Base-by-base conservation (phyloP, 2,329 filamentous ascomycete species). In the Nemania abortiva region DNA sequence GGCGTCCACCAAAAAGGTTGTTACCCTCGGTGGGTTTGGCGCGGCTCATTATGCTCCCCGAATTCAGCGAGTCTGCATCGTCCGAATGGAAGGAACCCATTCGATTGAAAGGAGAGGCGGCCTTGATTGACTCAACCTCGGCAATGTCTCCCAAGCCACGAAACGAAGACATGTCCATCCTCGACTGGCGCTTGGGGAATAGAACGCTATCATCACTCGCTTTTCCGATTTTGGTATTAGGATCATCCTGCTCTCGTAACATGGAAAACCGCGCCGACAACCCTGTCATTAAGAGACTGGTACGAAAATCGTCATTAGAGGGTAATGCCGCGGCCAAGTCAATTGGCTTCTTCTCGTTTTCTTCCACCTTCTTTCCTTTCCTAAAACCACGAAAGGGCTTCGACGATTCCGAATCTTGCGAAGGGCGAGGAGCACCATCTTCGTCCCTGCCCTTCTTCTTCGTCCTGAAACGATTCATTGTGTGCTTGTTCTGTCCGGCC, bases 251-350 rank as follows among this genome's bases (percentile, higher is more conserved):
- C 80, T 98, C 95, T 76, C 94, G 87, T 37, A 98, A 84, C 95
- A 98, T 98, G 74, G 95, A 98, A 80, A 99, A 99, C 6, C 96
- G 90, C 13, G 95, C 94, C 0, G 95, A 98, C 4, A 99, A 86
- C 50, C 95, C 95, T 0, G 94, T 95, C 95, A 99, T 97, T 70
- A 99, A 85, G 67, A 99, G 84, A 84, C 96, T 98, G 3, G 96
- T 99, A 66, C 96, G 90, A 81, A 99, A 98, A 77, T 98, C 91
- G 80, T 98, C 94, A 55, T 84, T 90, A 0, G 94, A 86, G 1
- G 96, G 96, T 2, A 99, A 84, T 0, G 90, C 95, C 13, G 84
- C 84, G 2, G 89, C 80, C 13, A 98, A 84, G 76, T 98, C 91
- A 55, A 98, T 81, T 70, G 93, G 87, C 67, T 83, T 85, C 77